Evolutionary conservation across 2,329 filamentous ascomycete genomes (phyloP).

Genomic region (Trichoderma sp.): DNA sequence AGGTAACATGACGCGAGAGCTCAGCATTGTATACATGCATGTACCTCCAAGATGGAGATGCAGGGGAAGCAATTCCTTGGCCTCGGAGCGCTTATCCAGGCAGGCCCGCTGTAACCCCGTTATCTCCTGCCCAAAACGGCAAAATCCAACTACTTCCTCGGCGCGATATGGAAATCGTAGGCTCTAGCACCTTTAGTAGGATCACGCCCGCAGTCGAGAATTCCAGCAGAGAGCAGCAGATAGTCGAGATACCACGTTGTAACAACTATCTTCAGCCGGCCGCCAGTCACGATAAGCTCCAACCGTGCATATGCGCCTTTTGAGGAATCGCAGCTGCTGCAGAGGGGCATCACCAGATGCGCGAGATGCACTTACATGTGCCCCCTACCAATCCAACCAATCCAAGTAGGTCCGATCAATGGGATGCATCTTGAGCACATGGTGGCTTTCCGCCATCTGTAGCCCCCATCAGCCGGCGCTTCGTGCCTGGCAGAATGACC

Average conservation of each 20-base stretch:
- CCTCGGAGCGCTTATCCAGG: conserved; percentile 15
- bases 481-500: background rate
- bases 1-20: background rate
- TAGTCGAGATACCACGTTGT: conserved; percentile 4
- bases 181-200: background rate
- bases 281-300: background rate
- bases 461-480: background rate
- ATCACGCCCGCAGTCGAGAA: conserved; percentile 4
- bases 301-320: background rate
- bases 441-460: background rate
- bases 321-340: background rate
- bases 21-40: background rate
- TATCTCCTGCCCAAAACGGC: conserved; percentile 3
- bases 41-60: background rate
- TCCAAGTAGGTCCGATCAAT: background rate
- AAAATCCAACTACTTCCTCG: conserved; percentile 1
- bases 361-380: background rate
- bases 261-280: background rate
- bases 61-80: conserved; percentile 1
- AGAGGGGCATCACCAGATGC: background rate
- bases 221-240: background rate
- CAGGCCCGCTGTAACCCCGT: background rate
- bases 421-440: background rate
- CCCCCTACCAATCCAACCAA: background rate
- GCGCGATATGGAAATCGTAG: background rate